These are phyloP conservation scores for Arachnopeziza araneosa DNA, from an alignment of 2,329 filamentous ascomycete species.

Conservation along the genomic window DNA sequence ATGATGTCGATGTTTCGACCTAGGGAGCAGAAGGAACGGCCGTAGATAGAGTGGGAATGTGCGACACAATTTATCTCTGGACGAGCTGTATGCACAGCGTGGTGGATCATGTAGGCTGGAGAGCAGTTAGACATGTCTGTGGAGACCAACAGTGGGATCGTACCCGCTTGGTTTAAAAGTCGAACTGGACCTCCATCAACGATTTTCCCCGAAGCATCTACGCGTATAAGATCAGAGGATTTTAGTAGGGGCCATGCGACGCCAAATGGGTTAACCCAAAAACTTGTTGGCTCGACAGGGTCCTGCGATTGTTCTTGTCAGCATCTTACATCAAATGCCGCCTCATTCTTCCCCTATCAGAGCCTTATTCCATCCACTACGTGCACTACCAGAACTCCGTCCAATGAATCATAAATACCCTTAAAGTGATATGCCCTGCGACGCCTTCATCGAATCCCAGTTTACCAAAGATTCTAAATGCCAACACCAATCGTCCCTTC, in stretches of 20 bases:
- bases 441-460: constrained; percentile 41
- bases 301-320: constrained; percentile 18
- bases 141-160: background rate
- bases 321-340: background rate
- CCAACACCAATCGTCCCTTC: constrained; percentile 40
- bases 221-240: constrained; percentile 61
- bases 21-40: constrained; percentile 56
- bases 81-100: constrained; percentile 51
- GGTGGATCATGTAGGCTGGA: constrained; percentile 55
- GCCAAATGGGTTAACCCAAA: constrained; percentile 33
- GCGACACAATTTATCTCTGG: constrained; percentile 54
- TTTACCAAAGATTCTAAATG: constrained; percentile 44
- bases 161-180: constrained; percentile 29
- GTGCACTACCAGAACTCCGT: background rate
- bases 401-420: constrained; percentile 18
- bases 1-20: constrained; percentile 54
- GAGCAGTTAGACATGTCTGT: background rate
- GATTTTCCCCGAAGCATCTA: constrained; percentile 54
- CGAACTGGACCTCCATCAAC: constrained; percentile 51
- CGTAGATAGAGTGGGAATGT: constrained; percentile 53
- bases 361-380: background rate
- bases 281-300: constrained; percentile 30
- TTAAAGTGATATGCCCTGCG: constrained; percentile 41
- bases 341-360: background rate
- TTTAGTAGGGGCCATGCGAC: constrained; percentile 42